These are phyloP conservation scores for Saccharomyces pastorianus DNA, from an alignment of 1,139 yeast species.

Conservation along the genomic window DNA sequence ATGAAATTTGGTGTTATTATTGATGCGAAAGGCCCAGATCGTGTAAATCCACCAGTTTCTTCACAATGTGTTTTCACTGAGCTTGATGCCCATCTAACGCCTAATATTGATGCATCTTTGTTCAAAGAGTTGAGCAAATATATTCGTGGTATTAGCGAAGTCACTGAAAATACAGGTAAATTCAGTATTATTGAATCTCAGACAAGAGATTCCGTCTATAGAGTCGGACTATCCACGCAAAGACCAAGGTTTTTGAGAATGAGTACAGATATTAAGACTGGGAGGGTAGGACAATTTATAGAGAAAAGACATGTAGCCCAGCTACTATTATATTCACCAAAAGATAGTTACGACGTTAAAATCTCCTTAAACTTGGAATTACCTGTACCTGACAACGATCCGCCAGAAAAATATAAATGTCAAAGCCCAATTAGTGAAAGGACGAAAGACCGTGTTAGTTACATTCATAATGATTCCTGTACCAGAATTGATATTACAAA, in stretches of 20 bases:
- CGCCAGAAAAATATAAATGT: conserved; percentile 43
- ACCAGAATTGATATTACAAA: conserved; percentile 65
- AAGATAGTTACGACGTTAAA: conserved; percentile 68
- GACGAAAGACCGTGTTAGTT: conserved; percentile 56
- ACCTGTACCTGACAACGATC: conserved; percentile 50
- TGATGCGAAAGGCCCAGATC: conserved; percentile 46
- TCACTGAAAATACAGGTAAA: conserved; percentile 37
- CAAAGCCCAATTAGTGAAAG: conserved; percentile 48
- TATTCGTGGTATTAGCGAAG: conserved; percentile 48
- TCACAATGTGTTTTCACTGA: conserved; percentile 63
- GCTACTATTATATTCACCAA: conserved; percentile 65
- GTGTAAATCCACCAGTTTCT: conserved; percentile 63
- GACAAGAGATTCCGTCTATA: conserved; percentile 35
- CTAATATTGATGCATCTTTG: conserved; percentile 64
- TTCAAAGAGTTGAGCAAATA: conserved; percentile 53
- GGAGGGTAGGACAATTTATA: conserved; percentile 58
- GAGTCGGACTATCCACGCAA: conserved; percentile 34
- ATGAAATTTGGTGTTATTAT: conserved; percentile 72
- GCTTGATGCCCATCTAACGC: conserved; percentile 52
- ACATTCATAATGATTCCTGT: conserved; percentile 58
- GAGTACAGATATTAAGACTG: conserved; percentile 59
- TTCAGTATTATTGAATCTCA: conserved; percentile 35
- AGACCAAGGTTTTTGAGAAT: conserved; percentile 57
- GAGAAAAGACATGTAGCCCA: conserved; percentile 67
- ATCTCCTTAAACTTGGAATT: conserved; percentile 69